Conservation (phyloP, 768 basidiomycete genomes). For the Pleurotus salmoneostramineus region DNA sequence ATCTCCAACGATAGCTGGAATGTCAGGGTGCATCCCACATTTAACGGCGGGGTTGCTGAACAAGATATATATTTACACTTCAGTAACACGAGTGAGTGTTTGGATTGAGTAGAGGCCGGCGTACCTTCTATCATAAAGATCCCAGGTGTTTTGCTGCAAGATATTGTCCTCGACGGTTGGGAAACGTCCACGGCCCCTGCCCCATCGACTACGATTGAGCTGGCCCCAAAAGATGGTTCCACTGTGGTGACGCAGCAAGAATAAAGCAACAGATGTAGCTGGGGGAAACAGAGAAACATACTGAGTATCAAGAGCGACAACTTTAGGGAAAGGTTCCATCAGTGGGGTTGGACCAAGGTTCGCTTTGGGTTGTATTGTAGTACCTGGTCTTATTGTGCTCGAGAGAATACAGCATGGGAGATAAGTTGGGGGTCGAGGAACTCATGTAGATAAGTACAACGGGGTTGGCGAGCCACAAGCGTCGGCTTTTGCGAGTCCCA, state of each 20-base stretch:
- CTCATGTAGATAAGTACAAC: too few relatives aligned
- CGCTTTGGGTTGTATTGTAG: too few relatives aligned
- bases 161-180: neutral
- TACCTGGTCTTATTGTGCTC: too few relatives aligned
- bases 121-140: neutral
- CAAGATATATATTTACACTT: neutral
- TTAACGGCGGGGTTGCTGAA: neutral
- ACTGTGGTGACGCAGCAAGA: neutral
- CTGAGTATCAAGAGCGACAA: neutral
- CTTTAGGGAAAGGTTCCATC: neutral
- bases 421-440: too few relatives aligned
- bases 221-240: neutral
- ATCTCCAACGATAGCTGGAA: neutral
- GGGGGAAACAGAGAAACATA: neutral
- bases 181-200: neutral
- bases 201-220: neutral
- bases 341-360: too few relatives aligned
- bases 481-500: too few relatives aligned
- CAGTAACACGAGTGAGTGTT: neutral
- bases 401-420: too few relatives aligned
- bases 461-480: too few relatives aligned
- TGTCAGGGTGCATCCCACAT: neutral
- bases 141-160: neutral
- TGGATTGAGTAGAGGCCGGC: neutral
- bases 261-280: neutral